Base-by-base conservation (phyloP, 768 basidiomycete genomes). In the Lentinula guzmanii region DNA sequence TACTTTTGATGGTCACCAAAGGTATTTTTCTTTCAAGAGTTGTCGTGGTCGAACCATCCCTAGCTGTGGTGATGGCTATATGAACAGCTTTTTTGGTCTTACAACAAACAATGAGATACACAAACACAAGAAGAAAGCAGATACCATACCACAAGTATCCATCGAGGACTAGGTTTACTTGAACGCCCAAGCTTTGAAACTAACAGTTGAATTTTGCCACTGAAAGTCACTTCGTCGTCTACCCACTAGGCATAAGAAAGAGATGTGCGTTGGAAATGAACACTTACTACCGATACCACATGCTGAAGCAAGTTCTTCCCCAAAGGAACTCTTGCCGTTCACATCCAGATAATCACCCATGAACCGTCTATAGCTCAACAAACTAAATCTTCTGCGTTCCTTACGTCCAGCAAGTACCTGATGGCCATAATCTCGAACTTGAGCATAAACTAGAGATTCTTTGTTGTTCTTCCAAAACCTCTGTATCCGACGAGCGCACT, bases 381-480 rank as follows among this genome's bases (percentile, higher is more conserved):
- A 76, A 82, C 93, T 95, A 75, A 91, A 98, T 52, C 97, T 81
- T 60, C 97, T 79, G 45, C 97, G 82, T 76, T 99, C 97, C 76
- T 98, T 99, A 64, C 96, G 80, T 4, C 90, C 86, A 3, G 87
- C 95, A 4, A 98, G 82, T 16, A 98, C 78, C 69, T 96, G 87
- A 68, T 99, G 96, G 0, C 97, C 95, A 64, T 96, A 92, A 65
- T 97, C 95, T n/a, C 97, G 83, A 60, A 90, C 79, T 69, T 97
- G 87, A 16, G 91, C 88, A 70, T 94, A 98, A 31, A 85, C 91
- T 53, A 98, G 82, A 16, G 83, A 82, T 70, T 98, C 95, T 73
- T 98, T 98, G 80, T 98, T 98, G 74, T 93, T 93, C 79, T 89
- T 93, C 97, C 97, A 99, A 83, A 98, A 98, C 60, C 95, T 80